phyloP scores from a whole-genome alignment of 345 rosid species.

The Cochlearia excelsa region DNA sequence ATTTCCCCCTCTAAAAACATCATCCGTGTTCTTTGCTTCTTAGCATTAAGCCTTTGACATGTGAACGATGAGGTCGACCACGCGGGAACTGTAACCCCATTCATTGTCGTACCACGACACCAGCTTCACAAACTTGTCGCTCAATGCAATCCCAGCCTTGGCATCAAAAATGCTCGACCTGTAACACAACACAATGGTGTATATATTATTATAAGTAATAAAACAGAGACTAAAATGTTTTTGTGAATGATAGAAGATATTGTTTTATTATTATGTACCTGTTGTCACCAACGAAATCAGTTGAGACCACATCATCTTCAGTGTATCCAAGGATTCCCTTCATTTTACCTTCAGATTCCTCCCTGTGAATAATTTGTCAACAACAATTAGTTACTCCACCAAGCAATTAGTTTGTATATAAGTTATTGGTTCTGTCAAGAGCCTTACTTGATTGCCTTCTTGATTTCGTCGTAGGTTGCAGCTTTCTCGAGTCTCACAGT shows the following conservation, averaged over 20 bases:
- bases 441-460: conserved; percentile 51
- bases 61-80: conserved; percentile 71
- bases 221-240: too few species aligned
- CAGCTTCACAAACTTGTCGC: conserved; percentile 59
- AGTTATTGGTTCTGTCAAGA: background rate
- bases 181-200: background rate
- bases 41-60: conserved; percentile 43
- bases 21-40: conserved; percentile 10
- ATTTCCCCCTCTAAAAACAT: background rate
- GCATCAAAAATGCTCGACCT: conserved; percentile 98
- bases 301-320: conserved; percentile 85
- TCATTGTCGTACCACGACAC: conserved; percentile 94
- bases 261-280: conserved; percentile 35
- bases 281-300: conserved; percentile 79
- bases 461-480: conserved; percentile 71
- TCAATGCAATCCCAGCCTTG: conserved; percentile 86
- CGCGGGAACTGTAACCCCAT: conserved; percentile 92
- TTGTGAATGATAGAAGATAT: too few species aligned
- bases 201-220: too few species aligned
- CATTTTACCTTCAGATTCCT: conserved; percentile 65
- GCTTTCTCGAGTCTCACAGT: conserved; percentile 74
- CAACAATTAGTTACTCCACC: background rate
- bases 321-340: conserved; percentile 86
- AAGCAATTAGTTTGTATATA: too few species aligned
- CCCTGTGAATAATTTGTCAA: conserved; percentile 21